Evolutionary conservation across 768 basidiomycete species (phyloP), one percentile per base, ranked within the genome.

Genomic region (Leccinum subtestaceum): DNA sequence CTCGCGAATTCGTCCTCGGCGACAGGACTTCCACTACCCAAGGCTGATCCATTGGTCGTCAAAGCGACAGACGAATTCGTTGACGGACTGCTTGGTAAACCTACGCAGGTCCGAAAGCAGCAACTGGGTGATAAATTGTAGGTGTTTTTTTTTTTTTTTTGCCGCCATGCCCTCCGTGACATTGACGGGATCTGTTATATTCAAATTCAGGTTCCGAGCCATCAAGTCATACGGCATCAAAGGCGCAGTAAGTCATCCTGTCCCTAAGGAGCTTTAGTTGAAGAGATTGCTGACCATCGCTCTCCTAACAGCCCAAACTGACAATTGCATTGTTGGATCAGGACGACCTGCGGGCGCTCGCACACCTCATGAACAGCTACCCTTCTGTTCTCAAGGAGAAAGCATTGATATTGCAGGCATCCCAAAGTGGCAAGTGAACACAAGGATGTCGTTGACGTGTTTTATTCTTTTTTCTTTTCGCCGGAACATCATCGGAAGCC

Each of bases 361-460:
- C 91, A 6, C 91, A 93, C 70, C 80, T 95, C 46, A 87, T 92
- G 86, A 90, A 93, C 72, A 90, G 90, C 69, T 94, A 91, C 71
- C 89, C 91, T 11, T 75, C 83, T 8, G 81, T 93, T 2, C 78
- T 95, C 59, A 93, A 89, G 75, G 90, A 92, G 71, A 94, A 93
- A 75, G 85, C 76, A 11, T 59, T 78, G 48, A 67, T 68, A 4
- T 11, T 74, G 32, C 72, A 73, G 32, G 61, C 63, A 8, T 58
- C 70, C 25, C 67, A 72, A 52, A 59, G 65, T 40, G 54, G 70
- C 56, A 70, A 66, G 60, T 75, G 57, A 65, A 63, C 55, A 53
- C 43, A 25, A 49, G 17, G 9, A 21, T 36, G 4, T 47, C 21
- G n/a, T 51, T 17, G 47, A 34, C 13, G 43, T 45, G 51, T 38